Conservation (phyloP, 805 yeast species). For the Cyberlindnera nakhonratchasimensis region DNA sequence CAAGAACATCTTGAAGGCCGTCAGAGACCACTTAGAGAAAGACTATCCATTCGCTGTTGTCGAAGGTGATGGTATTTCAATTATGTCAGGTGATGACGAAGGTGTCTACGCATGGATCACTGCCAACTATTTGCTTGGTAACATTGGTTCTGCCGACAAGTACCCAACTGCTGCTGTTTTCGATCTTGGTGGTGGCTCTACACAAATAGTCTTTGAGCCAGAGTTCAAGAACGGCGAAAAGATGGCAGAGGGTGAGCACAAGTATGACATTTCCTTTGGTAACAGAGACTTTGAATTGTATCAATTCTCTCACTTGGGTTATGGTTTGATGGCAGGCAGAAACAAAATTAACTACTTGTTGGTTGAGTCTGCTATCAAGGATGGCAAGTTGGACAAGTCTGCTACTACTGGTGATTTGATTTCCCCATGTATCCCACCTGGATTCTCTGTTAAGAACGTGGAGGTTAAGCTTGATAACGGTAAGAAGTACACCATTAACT, state of each 20-base stretch:
- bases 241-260: constrained; percentile 86
- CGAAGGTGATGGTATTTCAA: constrained; percentile 77
- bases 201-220: constrained; percentile 98
- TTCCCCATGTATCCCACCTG: constrained; percentile 91
- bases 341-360: constrained; percentile 69
- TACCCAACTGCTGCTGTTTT: constrained; percentile 93
- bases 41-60: constrained; percentile 93
- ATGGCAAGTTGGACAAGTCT: constrained; percentile 37
- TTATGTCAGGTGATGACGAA: constrained; percentile 96
- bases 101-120: constrained; percentile 99
- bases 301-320: constrained; percentile 93
- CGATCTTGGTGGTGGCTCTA: constrained; percentile 97
- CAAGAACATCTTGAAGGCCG: constrained; percentile 67
- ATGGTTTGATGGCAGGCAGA: constrained; percentile 94
- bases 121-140: constrained; percentile 87
- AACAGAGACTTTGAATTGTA: constrained; percentile 75
- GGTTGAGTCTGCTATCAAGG: constrained; percentile 46
- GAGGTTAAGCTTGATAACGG: constrained; percentile 52
- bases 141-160: constrained; percentile 74
- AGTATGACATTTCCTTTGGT: constrained; percentile 77
- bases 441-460: constrained; percentile 54
- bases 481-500: constrained; percentile 48
- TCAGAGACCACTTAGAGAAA: constrained; percentile 66
- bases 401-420: constrained; percentile 44
- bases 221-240: constrained; percentile 52